Evolutionary conservation across 148 eudicot species (phyloP).

Genomic region (Silene latifolia): DNA sequence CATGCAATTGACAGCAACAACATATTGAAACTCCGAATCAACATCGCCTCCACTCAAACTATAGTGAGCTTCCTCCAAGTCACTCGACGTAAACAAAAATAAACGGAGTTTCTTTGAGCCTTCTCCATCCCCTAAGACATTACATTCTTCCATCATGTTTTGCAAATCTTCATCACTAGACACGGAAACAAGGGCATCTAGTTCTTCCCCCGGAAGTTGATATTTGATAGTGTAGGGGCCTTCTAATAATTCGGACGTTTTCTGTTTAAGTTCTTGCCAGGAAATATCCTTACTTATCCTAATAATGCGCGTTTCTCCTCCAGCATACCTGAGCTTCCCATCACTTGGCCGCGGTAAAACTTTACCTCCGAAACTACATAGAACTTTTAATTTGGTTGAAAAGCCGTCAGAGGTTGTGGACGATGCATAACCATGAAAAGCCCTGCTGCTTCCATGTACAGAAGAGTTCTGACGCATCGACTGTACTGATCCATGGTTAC

Average conservation of each 20-base stretch:
- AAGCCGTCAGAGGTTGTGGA: constrained; percentile 61
- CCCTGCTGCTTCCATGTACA: constrained; percentile 40
- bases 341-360: constrained; percentile 94
- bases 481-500: constrained; percentile 47
- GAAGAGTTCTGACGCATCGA: constrained; percentile 45
- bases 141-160: constrained; percentile 98
- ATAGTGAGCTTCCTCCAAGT: constrained; percentile 73
- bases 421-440: constrained; percentile 50
- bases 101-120: constrained; percentile 71
- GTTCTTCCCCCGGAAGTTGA: constrained; percentile 99
- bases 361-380: constrained; percentile 96
- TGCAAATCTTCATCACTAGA: constrained; percentile 88
- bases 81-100: constrained; percentile 72
- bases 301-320: constrained; percentile 89
- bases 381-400: constrained; percentile 56
- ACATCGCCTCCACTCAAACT: constrained; percentile 50
- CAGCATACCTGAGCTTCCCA: constrained; percentile 89
- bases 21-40: constrained; percentile 82
- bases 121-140: constrained; percentile 61
- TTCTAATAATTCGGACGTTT: constrained; percentile 45
- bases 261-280: constrained; percentile 87
- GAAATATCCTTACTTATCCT: constrained; percentile 64
- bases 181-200: constrained; percentile 92
- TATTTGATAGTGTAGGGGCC: constrained; percentile 67
- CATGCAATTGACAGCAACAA: constrained; percentile 95